phyloP scores from a whole-genome alignment of 1,284 basidiomycete species.

The Trametes sp. region DNA sequence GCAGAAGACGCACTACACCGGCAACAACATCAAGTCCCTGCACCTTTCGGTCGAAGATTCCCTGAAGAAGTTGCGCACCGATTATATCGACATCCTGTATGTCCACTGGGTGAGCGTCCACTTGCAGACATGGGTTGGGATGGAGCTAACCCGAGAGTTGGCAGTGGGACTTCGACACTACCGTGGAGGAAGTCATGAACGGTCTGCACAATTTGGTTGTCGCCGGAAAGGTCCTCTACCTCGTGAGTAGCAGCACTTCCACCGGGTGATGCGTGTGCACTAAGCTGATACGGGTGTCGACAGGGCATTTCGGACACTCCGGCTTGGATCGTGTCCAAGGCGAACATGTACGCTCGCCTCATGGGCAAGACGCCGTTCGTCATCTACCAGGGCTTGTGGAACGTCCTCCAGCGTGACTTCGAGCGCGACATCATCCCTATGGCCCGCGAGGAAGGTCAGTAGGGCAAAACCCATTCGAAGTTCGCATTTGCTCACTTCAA shows the following conservation, averaged over 20 bases:
- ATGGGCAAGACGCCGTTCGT: slow-evolving; percentile 57
- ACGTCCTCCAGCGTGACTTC: slow-evolving; percentile 45
- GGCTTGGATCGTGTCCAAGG: slow-evolving; percentile 41
- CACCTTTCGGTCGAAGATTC: slow-evolving; percentile 53
- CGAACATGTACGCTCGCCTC: slow-evolving; percentile 42
- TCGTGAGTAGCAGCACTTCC: slow-evolving; percentile 33
- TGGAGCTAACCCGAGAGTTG: background rate
- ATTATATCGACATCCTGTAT: slow-evolving; percentile 62
- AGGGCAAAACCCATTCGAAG: too few species aligned
- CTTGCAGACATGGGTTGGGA: background rate
- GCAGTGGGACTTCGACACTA: slow-evolving; percentile 52
- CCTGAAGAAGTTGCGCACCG: slow-evolving; percentile 63
- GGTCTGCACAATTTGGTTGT: slow-evolving; percentile 51
- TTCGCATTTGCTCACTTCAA: background rate
- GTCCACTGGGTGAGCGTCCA: slow-evolving; percentile 24
- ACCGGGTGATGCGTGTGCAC: slow-evolving; percentile 27
- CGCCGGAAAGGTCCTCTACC: slow-evolving; percentile 53
- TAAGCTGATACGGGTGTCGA: background rate
- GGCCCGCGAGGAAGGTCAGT: slow-evolving; percentile 49
- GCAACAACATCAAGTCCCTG: slow-evolving; percentile 57
- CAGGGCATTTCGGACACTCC: slow-evolving; percentile 43
- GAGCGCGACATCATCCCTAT: slow-evolving; percentile 60
- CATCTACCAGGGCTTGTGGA: slow-evolving; percentile 65
- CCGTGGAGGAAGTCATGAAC: slow-evolving; percentile 57
- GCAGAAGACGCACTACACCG: slow-evolving; percentile 52